Conservation (phyloP, 208 protist genomes). For the Acanthamoeba triangularis region DNA sequence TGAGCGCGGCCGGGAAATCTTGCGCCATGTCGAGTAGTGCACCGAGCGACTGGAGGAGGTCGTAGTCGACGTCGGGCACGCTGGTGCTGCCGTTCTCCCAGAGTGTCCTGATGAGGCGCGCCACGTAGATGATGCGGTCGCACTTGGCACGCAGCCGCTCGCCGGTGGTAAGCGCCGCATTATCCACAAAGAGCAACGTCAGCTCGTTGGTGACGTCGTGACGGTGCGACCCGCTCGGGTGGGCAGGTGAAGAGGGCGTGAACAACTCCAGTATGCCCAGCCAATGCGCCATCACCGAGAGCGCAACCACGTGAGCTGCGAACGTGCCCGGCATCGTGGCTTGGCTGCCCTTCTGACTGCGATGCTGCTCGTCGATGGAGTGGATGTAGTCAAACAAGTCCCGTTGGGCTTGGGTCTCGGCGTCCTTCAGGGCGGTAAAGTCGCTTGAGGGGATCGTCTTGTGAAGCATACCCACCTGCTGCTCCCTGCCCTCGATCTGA, state of each 20-base stretch:
- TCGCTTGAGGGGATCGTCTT: background rate
- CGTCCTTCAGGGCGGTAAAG: background rate
- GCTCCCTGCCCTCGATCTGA: slow-evolving; percentile 40
- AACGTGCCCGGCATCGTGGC: background rate
- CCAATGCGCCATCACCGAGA: background rate
- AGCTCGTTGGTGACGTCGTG: background rate
- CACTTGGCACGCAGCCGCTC: background rate
- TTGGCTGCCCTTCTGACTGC: background rate
- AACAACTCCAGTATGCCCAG: background rate
- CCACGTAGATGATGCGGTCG: background rate
- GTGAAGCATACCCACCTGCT: background rate
- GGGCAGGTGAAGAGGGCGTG: background rate
- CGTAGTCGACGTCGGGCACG: background rate
- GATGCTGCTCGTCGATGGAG: background rate
- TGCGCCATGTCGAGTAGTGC: background rate
- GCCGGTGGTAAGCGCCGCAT: background rate
- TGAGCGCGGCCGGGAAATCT: background rate
- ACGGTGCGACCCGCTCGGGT: background rate
- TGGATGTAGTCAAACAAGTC: background rate
- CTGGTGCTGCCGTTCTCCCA: slow-evolving; percentile 11
- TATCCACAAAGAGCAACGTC: background rate
- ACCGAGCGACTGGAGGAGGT: background rate
- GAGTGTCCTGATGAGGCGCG: background rate
- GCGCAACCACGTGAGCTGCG: background rate
- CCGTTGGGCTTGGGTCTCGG: background rate